These are phyloP conservation scores for Aspergillus fijiensis DNA, from an alignment of 2,329 filamentous ascomycete genomes.

Conservation along the genomic window DNA sequence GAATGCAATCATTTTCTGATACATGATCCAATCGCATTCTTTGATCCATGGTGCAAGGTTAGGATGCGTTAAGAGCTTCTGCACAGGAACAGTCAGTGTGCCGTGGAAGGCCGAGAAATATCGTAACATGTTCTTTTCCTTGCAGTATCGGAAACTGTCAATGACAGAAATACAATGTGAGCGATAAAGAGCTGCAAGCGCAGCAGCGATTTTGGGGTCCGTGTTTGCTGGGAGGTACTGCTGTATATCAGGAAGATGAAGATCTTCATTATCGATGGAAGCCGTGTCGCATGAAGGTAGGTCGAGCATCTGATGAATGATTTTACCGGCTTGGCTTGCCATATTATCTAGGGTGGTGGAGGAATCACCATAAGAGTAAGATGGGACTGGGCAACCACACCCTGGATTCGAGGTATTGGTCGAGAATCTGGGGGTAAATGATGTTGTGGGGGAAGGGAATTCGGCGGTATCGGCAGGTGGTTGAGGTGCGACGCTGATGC, in stretches of 20 bases:
- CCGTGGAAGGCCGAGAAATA: slow-evolving; percentile 94
- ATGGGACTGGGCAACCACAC: slow-evolving; percentile 34
- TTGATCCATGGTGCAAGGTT: slow-evolving; percentile 89
- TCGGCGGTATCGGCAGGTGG: slow-evolving; percentile 39
- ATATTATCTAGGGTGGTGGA: slow-evolving; percentile 40
- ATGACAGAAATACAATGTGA: slow-evolving; percentile 94
- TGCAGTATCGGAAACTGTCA: slow-evolving; percentile 93
- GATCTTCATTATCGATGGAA: slow-evolving; percentile 63
- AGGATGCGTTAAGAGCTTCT: slow-evolving; percentile 82
- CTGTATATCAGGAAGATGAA: slow-evolving; percentile 82
- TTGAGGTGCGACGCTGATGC: slow-evolving; percentile 32
- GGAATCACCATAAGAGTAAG: slow-evolving; percentile 28
- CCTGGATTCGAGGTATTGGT: slow-evolving; percentile 19
- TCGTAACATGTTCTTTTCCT: slow-evolving; percentile 94
- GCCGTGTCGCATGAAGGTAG: slow-evolving; percentile 35
- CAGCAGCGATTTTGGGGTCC: slow-evolving; percentile 82
- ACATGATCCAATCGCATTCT: slow-evolving; percentile 91
- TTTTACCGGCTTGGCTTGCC: slow-evolving; percentile 36
- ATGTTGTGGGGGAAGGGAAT: slow-evolving; percentile 42
- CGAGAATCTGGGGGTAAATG: slow-evolving; percentile 35
- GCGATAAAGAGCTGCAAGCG: slow-evolving; percentile 81
- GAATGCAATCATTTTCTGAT: slow-evolving; percentile 94
- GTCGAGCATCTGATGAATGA: slow-evolving; percentile 42
- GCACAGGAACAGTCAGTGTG: slow-evolving; percentile 92
- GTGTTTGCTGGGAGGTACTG: slow-evolving; percentile 77